Conservation (phyloP, 1,139 yeast genomes). For the Debaryomycetaceae sp. region DNA sequence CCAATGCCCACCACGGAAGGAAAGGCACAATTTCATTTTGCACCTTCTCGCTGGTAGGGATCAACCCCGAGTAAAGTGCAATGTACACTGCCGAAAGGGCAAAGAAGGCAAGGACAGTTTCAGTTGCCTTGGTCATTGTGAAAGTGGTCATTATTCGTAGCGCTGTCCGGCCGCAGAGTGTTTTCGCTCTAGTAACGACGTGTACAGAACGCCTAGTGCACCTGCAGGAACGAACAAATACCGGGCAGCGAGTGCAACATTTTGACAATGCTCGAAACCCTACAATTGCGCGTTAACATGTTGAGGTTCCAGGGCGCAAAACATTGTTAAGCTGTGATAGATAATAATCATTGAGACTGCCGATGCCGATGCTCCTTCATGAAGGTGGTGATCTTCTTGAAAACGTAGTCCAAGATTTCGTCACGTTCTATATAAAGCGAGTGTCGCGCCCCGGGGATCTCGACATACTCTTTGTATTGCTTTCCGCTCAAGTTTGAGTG, state of each 20-base stretch:
- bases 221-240: too few species aligned
- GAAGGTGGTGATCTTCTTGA: constrained; percentile 36
- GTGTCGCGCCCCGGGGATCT: constrained; percentile 38
- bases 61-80: constrained; percentile 47
- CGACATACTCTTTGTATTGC: constrained; percentile 24
- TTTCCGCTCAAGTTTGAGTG: constrained; percentile 28
- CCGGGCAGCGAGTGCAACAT: too few species aligned
- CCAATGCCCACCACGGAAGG: constrained; percentile 70
- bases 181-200: too few species aligned
- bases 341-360: too few species aligned
- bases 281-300: too few species aligned
- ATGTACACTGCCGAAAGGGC: constrained; percentile 50
- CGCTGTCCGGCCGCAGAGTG: too few species aligned
- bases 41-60: constrained; percentile 52
- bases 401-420: constrained; percentile 28
- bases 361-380: constrained; percentile 16
- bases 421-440: constrained; percentile 42
- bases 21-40: constrained; percentile 56
- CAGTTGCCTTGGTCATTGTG: constrained; percentile 67
- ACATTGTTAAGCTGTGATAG: too few species aligned
- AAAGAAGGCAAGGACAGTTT: constrained; percentile 47
- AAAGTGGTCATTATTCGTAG: too few species aligned
- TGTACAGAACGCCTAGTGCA: too few species aligned
- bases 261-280: too few species aligned
- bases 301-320: too few species aligned